A percentile compares a stretch with the other conserved stretches of the same genome.
Conservation (phyloP, 805 yeast genomes). For the Kuraishia hungarica region DNA sequence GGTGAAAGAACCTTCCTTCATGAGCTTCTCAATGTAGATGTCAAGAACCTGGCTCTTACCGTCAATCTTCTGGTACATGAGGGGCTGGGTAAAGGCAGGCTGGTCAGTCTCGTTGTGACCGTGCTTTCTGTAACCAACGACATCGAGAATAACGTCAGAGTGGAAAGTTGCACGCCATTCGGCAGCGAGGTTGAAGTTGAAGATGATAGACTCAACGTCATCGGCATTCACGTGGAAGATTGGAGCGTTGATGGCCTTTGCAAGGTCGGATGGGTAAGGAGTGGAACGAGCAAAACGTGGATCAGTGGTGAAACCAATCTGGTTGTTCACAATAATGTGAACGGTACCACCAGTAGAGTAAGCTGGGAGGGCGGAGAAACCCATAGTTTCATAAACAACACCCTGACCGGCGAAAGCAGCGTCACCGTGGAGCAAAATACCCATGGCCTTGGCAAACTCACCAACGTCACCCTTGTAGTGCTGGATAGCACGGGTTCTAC, state of each 20-base stretch:
- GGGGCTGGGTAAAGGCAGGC: slow-evolving; percentile 97
- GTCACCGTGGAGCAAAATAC: slow-evolving; percentile 95
- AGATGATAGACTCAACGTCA: slow-evolving; percentile 89
- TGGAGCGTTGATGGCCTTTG: slow-evolving; percentile 94
- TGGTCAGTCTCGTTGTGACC: slow-evolving; percentile 99
- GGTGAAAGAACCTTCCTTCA: slow-evolving; percentile 84
- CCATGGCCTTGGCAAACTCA: slow-evolving; percentile 77
- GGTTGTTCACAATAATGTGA: slow-evolving; percentile 94
- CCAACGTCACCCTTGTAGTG: slow-evolving; percentile 86
- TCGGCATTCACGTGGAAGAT: slow-evolving; percentile 99
- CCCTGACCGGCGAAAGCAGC: slow-evolving; percentile 99
- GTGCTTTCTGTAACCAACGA: slow-evolving; percentile 96
- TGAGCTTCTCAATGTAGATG: slow-evolving; percentile 69
- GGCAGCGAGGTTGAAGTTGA: slow-evolving; percentile 92
- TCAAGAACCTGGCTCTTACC: slow-evolving; percentile 86
- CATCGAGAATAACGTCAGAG: slow-evolving; percentile 91
- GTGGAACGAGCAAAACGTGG: slow-evolving; percentile 97
- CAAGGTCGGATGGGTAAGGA: slow-evolving; percentile 95
- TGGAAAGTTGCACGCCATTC: slow-evolving; percentile 98
- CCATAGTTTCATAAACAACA: slow-evolving; percentile 98
- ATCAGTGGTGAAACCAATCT: slow-evolving; percentile 98
- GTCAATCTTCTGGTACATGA: slow-evolving; percentile 90
- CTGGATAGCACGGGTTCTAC: slow-evolving; percentile 94
- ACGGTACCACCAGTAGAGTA: slow-evolving; percentile 98
- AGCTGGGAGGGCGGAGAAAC: slow-evolving; percentile 85